Conservation (phyloP, 352 stramenopile species). For the Elongisporangium undulatum region DNA sequence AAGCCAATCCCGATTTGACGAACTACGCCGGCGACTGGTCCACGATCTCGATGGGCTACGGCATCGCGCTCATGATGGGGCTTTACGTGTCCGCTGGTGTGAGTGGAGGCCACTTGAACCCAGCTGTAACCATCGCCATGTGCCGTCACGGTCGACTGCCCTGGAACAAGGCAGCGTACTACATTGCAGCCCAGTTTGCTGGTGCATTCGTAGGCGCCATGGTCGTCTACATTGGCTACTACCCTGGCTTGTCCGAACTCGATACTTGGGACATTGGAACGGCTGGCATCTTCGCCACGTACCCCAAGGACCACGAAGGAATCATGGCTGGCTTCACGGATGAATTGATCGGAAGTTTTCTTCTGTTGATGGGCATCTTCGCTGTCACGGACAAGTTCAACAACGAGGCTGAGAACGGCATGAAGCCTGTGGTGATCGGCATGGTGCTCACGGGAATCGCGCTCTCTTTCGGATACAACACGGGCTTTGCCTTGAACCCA, state of each 20-base stretch:
- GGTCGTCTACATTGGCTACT: constrained; percentile 67
- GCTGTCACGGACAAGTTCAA: constrained; percentile 69
- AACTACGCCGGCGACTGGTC: constrained; percentile 64
- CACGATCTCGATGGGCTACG: constrained; percentile 65
- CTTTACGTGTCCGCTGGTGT: constrained; percentile 64
- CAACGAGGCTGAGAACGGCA: constrained; percentile 58
- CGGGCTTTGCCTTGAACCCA: constrained; percentile 68
- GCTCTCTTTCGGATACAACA: constrained; percentile 79
- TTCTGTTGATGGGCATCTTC: constrained; percentile 67
- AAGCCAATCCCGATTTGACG: constrained; percentile 35
- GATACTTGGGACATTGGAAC: constrained; percentile 59
- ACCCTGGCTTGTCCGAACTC: constrained; percentile 43
- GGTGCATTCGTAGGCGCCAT: constrained; percentile 62
- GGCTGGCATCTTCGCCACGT: constrained; percentile 68
- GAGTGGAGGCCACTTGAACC: constrained; percentile 67
- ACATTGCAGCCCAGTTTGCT: constrained; percentile 53
- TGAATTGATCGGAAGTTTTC: constrained; percentile 51
- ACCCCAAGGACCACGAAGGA: constrained; percentile 61
- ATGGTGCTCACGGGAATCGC: constrained; percentile 72
- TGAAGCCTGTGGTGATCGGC: constrained; percentile 67
- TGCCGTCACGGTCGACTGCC: constrained; percentile 48
- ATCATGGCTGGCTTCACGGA: constrained; percentile 57
- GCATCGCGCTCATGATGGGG: constrained; percentile 67
- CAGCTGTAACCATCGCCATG: constrained; percentile 65
- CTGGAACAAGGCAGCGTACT: constrained; percentile 63